phyloP scores from a whole-genome alignment of 2,329 filamentous ascomycete species.

The Hypoxylon sp. region DNA sequence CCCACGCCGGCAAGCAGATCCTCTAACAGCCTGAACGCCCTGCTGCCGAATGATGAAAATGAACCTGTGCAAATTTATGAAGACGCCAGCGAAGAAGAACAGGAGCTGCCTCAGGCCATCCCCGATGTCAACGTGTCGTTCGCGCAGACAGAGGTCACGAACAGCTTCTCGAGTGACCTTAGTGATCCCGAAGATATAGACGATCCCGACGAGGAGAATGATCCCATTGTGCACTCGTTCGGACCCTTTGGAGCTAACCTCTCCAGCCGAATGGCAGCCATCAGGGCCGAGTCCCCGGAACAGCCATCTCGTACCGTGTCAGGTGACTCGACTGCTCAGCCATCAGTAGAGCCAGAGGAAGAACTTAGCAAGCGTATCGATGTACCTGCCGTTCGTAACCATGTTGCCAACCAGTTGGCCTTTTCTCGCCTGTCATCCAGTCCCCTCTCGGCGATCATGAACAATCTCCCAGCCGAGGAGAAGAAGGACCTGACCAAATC shows the following conservation, averaged over 20 bases:
- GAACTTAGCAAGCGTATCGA: slow-evolving; percentile 46
- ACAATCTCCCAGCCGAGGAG: slow-evolving; percentile 77
- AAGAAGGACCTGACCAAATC: slow-evolving; percentile 66
- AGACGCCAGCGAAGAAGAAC: slow-evolving; percentile 68
- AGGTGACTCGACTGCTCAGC: slow-evolving; percentile 34
- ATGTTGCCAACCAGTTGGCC: slow-evolving; percentile 93
- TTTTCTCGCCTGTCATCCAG: slow-evolving; percentile 93
- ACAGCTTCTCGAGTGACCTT: slow-evolving; percentile 65
- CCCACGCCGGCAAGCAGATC: slow-evolving; percentile 58
- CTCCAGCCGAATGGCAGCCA: slow-evolving; percentile 80
- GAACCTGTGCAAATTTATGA: slow-evolving; percentile 75
- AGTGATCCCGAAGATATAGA: slow-evolving; percentile 73
- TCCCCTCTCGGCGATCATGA: slow-evolving; percentile 87
- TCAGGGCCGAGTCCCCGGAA: slow-evolving; percentile 72
- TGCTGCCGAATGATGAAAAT: slow-evolving; percentile 50
- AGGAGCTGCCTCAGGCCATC: slow-evolving; percentile 50
- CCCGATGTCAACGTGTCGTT: slow-evolving; percentile 49
- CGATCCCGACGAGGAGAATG: slow-evolving; percentile 91
- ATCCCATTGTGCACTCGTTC: slow-evolving; percentile 90
- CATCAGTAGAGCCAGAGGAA: slow-evolving; percentile 43
- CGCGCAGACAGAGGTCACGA: slow-evolving; percentile 59
- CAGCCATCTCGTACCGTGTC: slow-evolving; percentile 41
- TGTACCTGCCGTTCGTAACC: slow-evolving; percentile 71
- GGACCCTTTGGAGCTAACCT: slow-evolving; percentile 89
- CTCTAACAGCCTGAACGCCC: slow-evolving; percentile 55